phyloP scores from a whole-genome alignment of 176 grass and related monocot species.

The Triticum aestivum region DNA sequence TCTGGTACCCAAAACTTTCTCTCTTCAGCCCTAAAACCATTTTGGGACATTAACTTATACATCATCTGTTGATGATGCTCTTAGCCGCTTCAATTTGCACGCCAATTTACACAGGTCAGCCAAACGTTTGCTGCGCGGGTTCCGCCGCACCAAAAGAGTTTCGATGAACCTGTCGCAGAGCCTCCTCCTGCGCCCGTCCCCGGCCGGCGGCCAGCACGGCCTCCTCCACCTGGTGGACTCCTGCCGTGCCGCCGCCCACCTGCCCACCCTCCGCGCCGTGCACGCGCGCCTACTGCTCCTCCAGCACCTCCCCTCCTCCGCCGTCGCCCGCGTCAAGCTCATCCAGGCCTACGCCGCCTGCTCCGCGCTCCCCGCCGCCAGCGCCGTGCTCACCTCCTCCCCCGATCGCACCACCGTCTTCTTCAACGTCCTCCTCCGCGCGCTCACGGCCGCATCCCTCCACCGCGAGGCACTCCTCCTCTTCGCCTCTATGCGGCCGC shows the following conservation, averaged over 20 bases:
- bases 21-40: too few species aligned
- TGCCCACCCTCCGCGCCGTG: constrained; percentile 38
- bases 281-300: constrained; percentile 50
- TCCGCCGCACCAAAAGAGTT: not conserved
- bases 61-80: too few species aligned
- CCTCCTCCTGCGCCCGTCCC: not conserved
- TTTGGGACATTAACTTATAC: too few species aligned
- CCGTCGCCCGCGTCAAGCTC: constrained; percentile 53
- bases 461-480: constrained; percentile 54
- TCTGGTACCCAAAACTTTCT: too few species aligned
- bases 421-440: constrained; percentile 75
- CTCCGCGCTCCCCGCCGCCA: constrained; percentile 44
- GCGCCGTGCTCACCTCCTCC: constrained; percentile 41
- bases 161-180: constrained; percentile 22
- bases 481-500: constrained; percentile 45
- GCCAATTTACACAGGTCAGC: not conserved
- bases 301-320: constrained; percentile 30
- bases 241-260: constrained; percentile 47
- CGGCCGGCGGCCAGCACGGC: not conserved
- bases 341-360: constrained; percentile 74
- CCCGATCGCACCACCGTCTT: constrained; percentile 30
- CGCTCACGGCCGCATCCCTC: constrained; percentile 42
- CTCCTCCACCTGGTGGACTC: constrained; percentile 46
- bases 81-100: too few species aligned
- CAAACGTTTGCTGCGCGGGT: not conserved